Evolutionary conservation across 2,329 filamentous ascomycete genomes (phyloP).

Genomic region (Raffaelea arxii): DNA sequence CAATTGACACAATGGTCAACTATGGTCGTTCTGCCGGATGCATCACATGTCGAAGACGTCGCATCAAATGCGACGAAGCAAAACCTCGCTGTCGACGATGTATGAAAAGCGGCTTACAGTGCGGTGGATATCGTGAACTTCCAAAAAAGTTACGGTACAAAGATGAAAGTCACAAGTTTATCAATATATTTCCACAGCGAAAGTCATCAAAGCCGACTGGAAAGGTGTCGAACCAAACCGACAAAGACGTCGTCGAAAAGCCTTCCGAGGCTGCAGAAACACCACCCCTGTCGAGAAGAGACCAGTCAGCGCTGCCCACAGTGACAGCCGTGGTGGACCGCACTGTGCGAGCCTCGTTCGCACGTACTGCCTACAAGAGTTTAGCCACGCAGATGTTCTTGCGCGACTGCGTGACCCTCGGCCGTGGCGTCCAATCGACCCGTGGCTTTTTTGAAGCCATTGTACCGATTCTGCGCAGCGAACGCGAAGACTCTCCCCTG

Average conservation of each 20-base stretch:
- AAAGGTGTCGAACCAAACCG: too few relatives aligned
- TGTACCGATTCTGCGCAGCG: neutral
- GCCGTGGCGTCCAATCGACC: conserved; percentile 2
- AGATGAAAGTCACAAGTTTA: neutral
- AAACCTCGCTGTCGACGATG: conserved; percentile 1
- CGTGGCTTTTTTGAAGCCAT: conserved; percentile 2
- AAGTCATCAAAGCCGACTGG: too few relatives aligned
- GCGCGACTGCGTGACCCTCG: conserved; percentile 1
- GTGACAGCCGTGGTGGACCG: neutral
- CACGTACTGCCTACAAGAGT: neutral
- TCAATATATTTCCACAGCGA: neutral
- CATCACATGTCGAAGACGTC: conserved; percentile 1
- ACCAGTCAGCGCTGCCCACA: too few relatives aligned
- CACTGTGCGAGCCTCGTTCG: neutral
- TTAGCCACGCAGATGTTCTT: neutral
- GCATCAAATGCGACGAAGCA: conserved; percentile 2
- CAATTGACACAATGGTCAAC: neutral
- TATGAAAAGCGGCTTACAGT: neutral
- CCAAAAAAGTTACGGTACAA: neutral
- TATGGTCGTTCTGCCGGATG: conserved; percentile 1
- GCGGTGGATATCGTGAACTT: neutral
- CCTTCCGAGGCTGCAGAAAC: too few relatives aligned
- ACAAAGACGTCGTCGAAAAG: too few relatives aligned
- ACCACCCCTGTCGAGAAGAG: too few relatives aligned
- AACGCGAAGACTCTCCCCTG: neutral